A percentile compares a stretch with the other conserved stretches of the same genome.
Conservation (phyloP, 78 protist species). For the Neovahlkampfia damariscottae region DNA sequence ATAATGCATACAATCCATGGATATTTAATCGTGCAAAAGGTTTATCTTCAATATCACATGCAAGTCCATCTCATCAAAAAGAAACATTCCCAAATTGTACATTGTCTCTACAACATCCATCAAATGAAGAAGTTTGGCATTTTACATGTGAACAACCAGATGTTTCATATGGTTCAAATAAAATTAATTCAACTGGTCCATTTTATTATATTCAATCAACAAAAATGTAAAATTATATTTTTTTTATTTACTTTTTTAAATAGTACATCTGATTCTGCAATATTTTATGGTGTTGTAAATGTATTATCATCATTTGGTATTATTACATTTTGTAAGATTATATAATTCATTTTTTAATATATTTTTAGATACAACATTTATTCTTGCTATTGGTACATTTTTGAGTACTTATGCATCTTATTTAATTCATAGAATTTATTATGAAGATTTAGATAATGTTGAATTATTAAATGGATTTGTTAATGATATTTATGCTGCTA, state of each 20-base stretch:
- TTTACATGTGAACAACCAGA: background rate
- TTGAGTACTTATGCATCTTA: background rate
- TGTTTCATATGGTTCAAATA: background rate
- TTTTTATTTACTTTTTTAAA: too few relatives aligned
- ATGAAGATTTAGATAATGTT: background rate
- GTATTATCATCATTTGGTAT: too few relatives aligned
- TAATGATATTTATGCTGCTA: background rate
- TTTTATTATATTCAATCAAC: background rate
- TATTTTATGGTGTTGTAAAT: too few relatives aligned
- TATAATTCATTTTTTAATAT: too few relatives aligned
- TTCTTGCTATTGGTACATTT: background rate
- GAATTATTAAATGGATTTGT: background rate
- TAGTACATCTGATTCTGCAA: too few relatives aligned
- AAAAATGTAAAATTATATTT: too few relatives aligned
- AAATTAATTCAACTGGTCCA: background rate
- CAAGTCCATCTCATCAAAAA: background rate
- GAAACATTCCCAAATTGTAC: background rate
- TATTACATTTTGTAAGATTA: background rate
- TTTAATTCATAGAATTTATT: background rate
- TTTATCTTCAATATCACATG: background rate
- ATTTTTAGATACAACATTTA: background rate
- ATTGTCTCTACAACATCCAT: background rate
- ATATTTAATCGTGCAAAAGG: background rate
- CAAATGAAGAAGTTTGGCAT: background rate
- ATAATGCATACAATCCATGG: background rate